A percentile compares a stretch with the other conserved stretches of the same genome.
phyloP scores from a whole-genome alignment of 352 stramenopile species.

The Pythium phragmiticola region DNA sequence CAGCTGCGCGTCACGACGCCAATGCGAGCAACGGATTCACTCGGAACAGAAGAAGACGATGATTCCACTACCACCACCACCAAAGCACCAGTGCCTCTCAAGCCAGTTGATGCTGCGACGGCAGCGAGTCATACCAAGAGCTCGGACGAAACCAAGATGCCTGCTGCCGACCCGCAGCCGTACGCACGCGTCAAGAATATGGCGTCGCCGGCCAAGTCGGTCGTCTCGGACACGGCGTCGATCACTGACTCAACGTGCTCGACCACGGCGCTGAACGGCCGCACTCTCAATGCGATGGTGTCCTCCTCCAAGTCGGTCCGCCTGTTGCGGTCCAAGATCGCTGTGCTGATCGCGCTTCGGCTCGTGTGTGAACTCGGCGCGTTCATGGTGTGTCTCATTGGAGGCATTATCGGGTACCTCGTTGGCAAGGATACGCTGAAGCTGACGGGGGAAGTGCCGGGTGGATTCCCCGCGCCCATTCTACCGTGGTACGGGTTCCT shows the following conservation, averaged over 20 bases:
- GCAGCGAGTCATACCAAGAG: background rate
- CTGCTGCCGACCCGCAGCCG: background rate
- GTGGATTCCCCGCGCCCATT: slow-evolving; percentile 55
- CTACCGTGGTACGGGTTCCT: slow-evolving; percentile 56
- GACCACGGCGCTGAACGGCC: slow-evolving; percentile 47
- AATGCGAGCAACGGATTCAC: background rate
- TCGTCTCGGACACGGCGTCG: slow-evolving; percentile 24
- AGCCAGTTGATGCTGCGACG: background rate
- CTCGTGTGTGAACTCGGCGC: slow-evolving; percentile 58
- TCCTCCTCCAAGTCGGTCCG: slow-evolving; percentile 40
- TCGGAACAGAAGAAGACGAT: background rate
- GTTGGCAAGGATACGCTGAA: slow-evolving; percentile 45
- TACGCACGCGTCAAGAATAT: slow-evolving; percentile 37
- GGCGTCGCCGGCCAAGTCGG: slow-evolving; percentile 40
- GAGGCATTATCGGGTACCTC: slow-evolving; percentile 56
- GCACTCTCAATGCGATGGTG: slow-evolving; percentile 28
- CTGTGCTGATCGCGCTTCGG: slow-evolving; percentile 38
- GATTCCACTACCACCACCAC: background rate
- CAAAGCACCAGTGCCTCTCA: background rate
- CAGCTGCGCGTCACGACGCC: slow-evolving; percentile 5
- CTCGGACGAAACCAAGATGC: background rate
- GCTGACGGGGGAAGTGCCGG: slow-evolving; percentile 69
- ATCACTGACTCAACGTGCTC: slow-evolving; percentile 49
- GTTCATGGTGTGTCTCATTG: slow-evolving; percentile 69
- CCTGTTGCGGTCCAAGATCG: slow-evolving; percentile 47